Percentiles rank a stretch among this genome's conserved stretches.
phyloP scores from a whole-genome alignment of 257 asterid genomes.

The Asclepias syriaca region DNA sequence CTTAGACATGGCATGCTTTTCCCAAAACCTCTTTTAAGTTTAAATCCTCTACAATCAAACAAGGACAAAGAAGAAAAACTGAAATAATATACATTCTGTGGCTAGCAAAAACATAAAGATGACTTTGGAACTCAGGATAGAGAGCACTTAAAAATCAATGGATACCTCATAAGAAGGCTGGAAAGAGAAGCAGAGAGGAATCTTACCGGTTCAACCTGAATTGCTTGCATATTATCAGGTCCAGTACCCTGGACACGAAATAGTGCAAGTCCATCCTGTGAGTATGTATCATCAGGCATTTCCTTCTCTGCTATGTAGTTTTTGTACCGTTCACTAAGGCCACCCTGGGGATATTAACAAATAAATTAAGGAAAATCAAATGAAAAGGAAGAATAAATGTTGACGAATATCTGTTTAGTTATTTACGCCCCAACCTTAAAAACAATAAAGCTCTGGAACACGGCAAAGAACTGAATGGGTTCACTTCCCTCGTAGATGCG shows the following conservation, averaged over 20 bases:
- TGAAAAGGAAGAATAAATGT: slow-evolving; percentile 7
- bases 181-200: slow-evolving; percentile 11
- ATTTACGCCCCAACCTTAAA: slow-evolving; percentile 63
- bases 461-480: slow-evolving; percentile 86
- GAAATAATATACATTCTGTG: not conserved
- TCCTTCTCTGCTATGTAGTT: slow-evolving; percentile 65
- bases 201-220: slow-evolving; percentile 97
- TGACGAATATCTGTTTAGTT: not conserved
- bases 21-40: not conserved
- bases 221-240: slow-evolving; percentile 98
- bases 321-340: slow-evolving; percentile 88
- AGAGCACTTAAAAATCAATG: not conserved
- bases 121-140: not conserved
- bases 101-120: not conserved
- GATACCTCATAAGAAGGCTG: not conserved
- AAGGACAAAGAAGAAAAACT: not conserved
- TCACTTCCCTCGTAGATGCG: slow-evolving; percentile 82
- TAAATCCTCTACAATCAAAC: not conserved
- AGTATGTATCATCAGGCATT: slow-evolving; percentile 75
- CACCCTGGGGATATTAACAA: slow-evolving; percentile 66
- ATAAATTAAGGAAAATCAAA: slow-evolving; percentile 14
- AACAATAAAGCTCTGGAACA: slow-evolving; percentile 86
- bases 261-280: slow-evolving; percentile 81
- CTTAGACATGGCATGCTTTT: not conserved
- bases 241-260: slow-evolving; percentile 99